Base-by-base conservation (phyloP, 441 rosid genomes). In the Rhodomyrtus psidioides region DNA sequence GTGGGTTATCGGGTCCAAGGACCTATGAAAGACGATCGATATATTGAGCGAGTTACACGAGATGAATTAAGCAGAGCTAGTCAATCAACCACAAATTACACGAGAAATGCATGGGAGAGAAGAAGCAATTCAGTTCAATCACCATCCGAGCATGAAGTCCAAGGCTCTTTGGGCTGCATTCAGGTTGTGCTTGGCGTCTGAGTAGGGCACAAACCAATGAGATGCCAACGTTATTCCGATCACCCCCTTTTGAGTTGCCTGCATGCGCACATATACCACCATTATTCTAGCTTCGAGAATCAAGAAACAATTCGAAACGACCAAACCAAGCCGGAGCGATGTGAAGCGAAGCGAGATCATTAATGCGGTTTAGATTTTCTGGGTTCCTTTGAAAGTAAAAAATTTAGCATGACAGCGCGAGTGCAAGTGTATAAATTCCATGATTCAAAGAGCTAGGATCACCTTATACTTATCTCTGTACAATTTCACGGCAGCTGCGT, bases 121-220 rank as follows among this genome's bases (percentile, higher is more conserved):
- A 30, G 46, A 9, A 62, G 5, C 76, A 12, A 30, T 65, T 65
- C 76, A 12, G 19, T 65, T 65, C 46, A 58, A 86, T 57, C 84
- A 94, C 97, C 98, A 95, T 76, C 97, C 96, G n/a, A 93, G 86
- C 90, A 59, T 86, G 88, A 87, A 94, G 90, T 93, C 96, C 0
- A 93, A 87, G 28, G 94, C 92, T 56, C 95, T 86, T 55, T 85
- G 85, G 24, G 92, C 94, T 24, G 97, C 94, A 30, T 89, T 83
- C 6, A 60, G 46, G 54, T 93, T 83, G 39, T 86, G 86, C 53
- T 28, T 84, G 17, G 92, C 86, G 7, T 91, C 57, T 12, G 94
- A 90, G 82, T 56, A 82, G n/a, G 97, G 96, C 79, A 90, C 90
- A 15, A 87, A 88, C 98, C 97, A 94, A 9, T 81, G 42, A 15